A percentile compares a stretch with the other conserved stretches of the same genome.
These are phyloP conservation scores for Sophora flavescens DNA, from an alignment of 306 rosid species.

Conservation along the genomic window DNA sequence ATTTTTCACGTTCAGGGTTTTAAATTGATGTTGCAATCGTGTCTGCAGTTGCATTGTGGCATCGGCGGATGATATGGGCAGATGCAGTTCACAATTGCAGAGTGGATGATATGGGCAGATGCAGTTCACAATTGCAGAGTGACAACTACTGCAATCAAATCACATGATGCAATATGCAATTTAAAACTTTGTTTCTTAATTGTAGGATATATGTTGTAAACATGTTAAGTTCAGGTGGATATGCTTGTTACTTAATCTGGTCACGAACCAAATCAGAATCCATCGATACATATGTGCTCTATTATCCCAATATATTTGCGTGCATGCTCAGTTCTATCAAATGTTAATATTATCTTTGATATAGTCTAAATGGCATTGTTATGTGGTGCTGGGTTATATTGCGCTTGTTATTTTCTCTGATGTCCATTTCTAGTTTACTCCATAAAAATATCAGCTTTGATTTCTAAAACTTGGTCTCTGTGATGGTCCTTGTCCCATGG, in stretches of 20 bases:
- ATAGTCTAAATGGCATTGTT: slow-evolving; percentile 21
- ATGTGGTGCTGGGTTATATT: slow-evolving; percentile 5
- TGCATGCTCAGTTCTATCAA: not conserved
- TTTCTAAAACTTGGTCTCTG: slow-evolving; percentile 33
- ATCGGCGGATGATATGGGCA: not conserved
- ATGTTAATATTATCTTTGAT: slow-evolving; percentile 13
- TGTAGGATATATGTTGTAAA: slow-evolving; percentile 8
- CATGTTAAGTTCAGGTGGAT: not conserved
- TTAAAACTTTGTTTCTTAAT: slow-evolving; percentile 21
- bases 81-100: not conserved
- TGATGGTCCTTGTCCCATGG: slow-evolving; percentile 33
- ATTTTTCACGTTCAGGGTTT: slow-evolving; percentile 15
- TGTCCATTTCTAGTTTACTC: not conserved
- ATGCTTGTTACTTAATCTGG: slow-evolving; percentile 27
- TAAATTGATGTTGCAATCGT: not conserved
- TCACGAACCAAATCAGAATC: slow-evolving; percentile 21
- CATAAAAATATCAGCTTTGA: slow-evolving; percentile 21
- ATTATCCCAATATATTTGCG: not conserved
- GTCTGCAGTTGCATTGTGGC: slow-evolving; percentile 7
- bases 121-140: not conserved
- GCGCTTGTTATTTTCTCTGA: slow-evolving; percentile 11
- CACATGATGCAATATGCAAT: slow-evolving; percentile 6
- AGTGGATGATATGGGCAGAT: not conserved
- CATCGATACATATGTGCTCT: slow-evolving; percentile 9
- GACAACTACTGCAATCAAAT: slow-evolving; percentile 1